Base-by-base conservation (phyloP, 2,329 filamentous ascomycete genomes). In the Diatrype stigma region DNA sequence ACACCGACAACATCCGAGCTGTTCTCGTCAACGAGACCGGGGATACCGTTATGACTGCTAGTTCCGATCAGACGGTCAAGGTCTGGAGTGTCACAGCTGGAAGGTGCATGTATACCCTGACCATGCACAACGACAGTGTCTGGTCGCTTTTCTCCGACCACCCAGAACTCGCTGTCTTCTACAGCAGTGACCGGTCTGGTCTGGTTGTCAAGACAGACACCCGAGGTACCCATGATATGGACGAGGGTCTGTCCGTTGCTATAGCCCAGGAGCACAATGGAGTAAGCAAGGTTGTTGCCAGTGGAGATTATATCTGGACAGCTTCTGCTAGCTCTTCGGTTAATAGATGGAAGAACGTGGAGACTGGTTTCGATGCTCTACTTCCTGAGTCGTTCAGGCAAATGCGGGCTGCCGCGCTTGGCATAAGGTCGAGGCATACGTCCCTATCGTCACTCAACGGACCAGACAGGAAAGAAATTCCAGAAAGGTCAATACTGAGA, bases 111-210 rank as follows among this genome's bases (percentile, higher is more conserved):
- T 90, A 96, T 70, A 99, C 94, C 0, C 81, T 99, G 61, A 96
- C 92, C 49, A 99, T 99, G 94, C 94, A 99, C 72, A 96, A 96
- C 65, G 91, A 96, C 65, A 96, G 92, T 66, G 90, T 99, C 21
- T 99, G 94, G 94, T 95, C 90, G 1, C 77, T 99, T 21, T 96
- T 88, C 70, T 96, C 94, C 0, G 86, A 93, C 49, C 84, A 96
- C 61, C 91, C 92, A 1, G 81, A 87, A 52, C 79, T 99, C 3
- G 86, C 87, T 10, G 82, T 96, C 28, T 97, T 99, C 70, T 97
- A 97, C 73, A 97, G 93, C 50, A 89, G 87, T 60, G 94, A 99
- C 70, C 86, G 93, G 47, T 92, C 90, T 1, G 94, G 94, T 2
- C 72, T 96, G 54, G 86, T 99, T n/a, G 93, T 91, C 49, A 99